A percentile compares a stretch with the other conserved stretches of the same genome.
These are phyloP conservation scores for Dunaliella primolecta DNA, from an alignment of 139 green algal genomes.

Conservation along the genomic window DNA sequence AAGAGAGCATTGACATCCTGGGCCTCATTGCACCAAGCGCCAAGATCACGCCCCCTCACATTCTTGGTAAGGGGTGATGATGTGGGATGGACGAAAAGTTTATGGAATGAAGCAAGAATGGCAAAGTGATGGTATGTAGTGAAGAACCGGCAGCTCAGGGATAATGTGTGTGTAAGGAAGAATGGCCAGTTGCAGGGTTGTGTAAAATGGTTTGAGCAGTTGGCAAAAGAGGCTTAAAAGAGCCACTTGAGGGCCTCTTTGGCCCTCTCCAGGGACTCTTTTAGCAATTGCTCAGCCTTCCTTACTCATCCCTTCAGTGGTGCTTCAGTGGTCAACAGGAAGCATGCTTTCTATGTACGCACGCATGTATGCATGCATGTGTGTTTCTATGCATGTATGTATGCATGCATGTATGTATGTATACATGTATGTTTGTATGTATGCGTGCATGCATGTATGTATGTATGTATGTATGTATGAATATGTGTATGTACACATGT, in stretches of 20 bases:
- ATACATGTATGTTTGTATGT: too few species aligned
- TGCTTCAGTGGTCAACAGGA: too few species aligned
- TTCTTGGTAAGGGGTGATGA: background rate
- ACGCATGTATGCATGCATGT: background rate
- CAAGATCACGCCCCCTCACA: constrained; percentile 9
- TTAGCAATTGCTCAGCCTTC: background rate
- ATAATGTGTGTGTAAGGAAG: background rate
- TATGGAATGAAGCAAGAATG: too few species aligned
- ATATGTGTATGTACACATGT: too few species aligned
- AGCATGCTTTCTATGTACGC: background rate
- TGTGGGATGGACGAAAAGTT: too few species aligned
- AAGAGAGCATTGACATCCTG: constrained; percentile 5
- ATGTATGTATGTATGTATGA: too few species aligned
- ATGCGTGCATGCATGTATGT: too few species aligned
- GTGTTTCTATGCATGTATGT: too few species aligned
- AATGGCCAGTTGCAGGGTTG: background rate
- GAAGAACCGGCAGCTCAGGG: background rate
- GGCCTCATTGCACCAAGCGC: background rate
- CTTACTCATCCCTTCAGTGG: background rate
- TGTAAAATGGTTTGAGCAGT: background rate
- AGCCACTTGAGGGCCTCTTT: too few species aligned
- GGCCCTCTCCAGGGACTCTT: too few species aligned
- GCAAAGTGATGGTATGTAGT: background rate
- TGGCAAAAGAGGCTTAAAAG: background rate
- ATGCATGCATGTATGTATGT: too few species aligned